Percentiles rank a stretch among this genome's conserved stretches.
phyloP scores from a whole-genome alignment of 2,329 filamentous ascomycete genomes.

The Tolypocladium ophioglossoides region DNA sequence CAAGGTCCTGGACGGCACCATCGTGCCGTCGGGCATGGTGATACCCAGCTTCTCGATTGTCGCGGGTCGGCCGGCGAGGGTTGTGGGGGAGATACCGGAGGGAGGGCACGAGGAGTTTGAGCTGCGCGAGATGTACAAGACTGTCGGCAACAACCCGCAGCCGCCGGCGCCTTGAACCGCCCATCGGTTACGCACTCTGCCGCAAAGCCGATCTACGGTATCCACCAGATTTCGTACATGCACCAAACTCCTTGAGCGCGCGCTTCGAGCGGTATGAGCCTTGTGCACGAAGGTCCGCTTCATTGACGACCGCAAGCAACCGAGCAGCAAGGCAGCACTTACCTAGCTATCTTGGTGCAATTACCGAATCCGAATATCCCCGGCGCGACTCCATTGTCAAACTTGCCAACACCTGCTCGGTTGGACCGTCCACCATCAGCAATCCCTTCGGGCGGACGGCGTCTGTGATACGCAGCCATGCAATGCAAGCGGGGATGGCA shows the following conservation, averaged over 20 bases:
- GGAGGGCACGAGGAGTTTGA: slow-evolving; percentile 56
- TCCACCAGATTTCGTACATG: not conserved
- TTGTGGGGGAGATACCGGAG: slow-evolving; percentile 72
- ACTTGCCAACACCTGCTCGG: no score
- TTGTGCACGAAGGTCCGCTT: not conserved
- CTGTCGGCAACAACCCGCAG: slow-evolving; percentile 46
- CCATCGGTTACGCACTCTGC: not conserved
- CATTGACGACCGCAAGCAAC: not conserved
- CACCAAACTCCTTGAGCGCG: not conserved
- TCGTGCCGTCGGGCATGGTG: slow-evolving; percentile 81
- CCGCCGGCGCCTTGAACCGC: slow-evolving; percentile 14
- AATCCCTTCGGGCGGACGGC: no score
- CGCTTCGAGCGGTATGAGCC: not conserved
- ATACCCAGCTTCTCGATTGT: slow-evolving; percentile 88
- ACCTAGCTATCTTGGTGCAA: no score
- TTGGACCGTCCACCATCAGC: no score
- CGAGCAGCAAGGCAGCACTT: not conserved
- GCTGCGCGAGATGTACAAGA: slow-evolving; percentile 53
- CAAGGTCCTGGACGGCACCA: slow-evolving; percentile 71
- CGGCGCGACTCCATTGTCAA: no score
- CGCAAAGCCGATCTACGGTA: not conserved
- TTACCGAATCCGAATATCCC: no score
- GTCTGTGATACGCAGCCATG: no score
- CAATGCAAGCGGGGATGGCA: not conserved
- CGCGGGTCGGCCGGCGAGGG: slow-evolving; percentile 68